Evolutionary conservation across 306 rosid genomes (phyloP).

Genomic region (Quercus dentata): DNA sequence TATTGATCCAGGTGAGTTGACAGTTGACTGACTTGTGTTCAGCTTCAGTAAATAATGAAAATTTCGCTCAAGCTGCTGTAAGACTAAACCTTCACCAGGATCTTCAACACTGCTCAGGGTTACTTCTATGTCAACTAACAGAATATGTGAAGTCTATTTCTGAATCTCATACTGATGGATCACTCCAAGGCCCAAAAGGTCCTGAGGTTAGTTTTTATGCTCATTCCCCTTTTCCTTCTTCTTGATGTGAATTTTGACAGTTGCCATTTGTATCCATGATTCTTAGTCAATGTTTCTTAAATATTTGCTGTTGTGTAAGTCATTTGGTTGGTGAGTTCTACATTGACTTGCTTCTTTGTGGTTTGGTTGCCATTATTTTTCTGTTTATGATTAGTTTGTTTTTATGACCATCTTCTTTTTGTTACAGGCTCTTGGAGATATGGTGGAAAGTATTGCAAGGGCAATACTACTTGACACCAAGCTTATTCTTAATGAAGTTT

Average conservation of each 20-base stretch:
- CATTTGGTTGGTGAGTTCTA: neutral
- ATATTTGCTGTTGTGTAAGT: neutral
- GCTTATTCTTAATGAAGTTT: conserved; percentile 72
- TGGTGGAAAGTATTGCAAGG: conserved; percentile 93
- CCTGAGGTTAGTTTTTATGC: conserved; percentile 67
- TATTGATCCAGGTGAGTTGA: conserved; percentile 64
- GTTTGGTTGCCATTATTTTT: conserved; percentile 13
- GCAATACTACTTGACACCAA: conserved; percentile 80
- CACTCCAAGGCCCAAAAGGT: conserved; percentile 47
- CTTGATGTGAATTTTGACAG: neutral
- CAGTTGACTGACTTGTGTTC: conserved; percentile 87
- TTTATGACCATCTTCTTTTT: neutral
- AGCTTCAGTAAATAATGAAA: conserved; percentile 86
- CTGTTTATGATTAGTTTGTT: conserved; percentile 4
- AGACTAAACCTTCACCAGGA: conserved; percentile 63
- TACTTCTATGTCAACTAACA: conserved; percentile 60
- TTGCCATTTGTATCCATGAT: neutral
- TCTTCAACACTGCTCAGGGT: conserved; percentile 68
- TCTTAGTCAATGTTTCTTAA: neutral
- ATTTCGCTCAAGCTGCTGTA: conserved; percentile 84
- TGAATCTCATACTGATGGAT: conserved; percentile 30
- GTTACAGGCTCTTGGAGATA: conserved; percentile 84
- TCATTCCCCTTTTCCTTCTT: neutral
- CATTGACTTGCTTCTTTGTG: neutral
- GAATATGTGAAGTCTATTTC: conserved; percentile 58